phyloP scores from a whole-genome alignment of 2,329 filamentous ascomycete species.

The Stagonosporopsis vannaccii region DNA sequence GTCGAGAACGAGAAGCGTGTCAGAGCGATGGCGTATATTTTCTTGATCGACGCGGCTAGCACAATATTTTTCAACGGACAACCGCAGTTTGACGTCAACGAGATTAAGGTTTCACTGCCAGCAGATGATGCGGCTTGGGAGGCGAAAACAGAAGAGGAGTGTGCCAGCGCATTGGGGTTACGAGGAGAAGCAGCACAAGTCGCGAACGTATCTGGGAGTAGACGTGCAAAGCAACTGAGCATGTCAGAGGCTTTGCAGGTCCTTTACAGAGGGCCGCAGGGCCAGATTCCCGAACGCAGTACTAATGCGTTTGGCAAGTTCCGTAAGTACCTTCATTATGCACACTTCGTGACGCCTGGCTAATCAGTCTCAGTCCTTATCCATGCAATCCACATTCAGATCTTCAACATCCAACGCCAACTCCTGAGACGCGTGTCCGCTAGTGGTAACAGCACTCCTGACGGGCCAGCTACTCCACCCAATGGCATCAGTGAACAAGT shows the following conservation, averaged over 20 bases:
- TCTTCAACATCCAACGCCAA: slow-evolving; percentile 62
- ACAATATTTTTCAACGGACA: slow-evolving; percentile 75
- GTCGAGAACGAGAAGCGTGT: slow-evolving; percentile 74
- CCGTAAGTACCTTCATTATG: slow-evolving; percentile 22
- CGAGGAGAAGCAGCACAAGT: slow-evolving; percentile 64
- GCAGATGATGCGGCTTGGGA: slow-evolving; percentile 79
- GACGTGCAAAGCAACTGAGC: slow-evolving; percentile 69
- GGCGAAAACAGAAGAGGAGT: slow-evolving; percentile 65
- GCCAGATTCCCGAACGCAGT: slow-evolving; percentile 67
- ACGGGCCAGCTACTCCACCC: slow-evolving; percentile 54
- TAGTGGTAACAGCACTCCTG: slow-evolving; percentile 64
- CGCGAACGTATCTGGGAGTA: slow-evolving; percentile 69
- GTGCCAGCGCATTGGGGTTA: slow-evolving; percentile 70
- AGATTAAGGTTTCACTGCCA: slow-evolving; percentile 72
- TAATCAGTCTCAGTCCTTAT: slow-evolving; percentile 62
- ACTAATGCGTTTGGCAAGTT: slow-evolving; percentile 80
- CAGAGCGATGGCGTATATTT: slow-evolving; percentile 70
- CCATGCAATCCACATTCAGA: slow-evolving; percentile 70
- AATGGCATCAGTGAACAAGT: slow-evolving; percentile 53
- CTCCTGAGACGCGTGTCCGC: slow-evolving; percentile 42
- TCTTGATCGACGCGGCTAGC: slow-evolving; percentile 69
- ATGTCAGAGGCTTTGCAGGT: slow-evolving; percentile 68
- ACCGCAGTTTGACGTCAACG: slow-evolving; percentile 68
- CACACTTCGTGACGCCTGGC: neutral
- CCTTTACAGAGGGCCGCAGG: slow-evolving; percentile 65